A percentile compares a stretch with the other conserved stretches of the same genome.
Conservation (phyloP, 257 asterid species). For the Eucommia ulmoides region DNA sequence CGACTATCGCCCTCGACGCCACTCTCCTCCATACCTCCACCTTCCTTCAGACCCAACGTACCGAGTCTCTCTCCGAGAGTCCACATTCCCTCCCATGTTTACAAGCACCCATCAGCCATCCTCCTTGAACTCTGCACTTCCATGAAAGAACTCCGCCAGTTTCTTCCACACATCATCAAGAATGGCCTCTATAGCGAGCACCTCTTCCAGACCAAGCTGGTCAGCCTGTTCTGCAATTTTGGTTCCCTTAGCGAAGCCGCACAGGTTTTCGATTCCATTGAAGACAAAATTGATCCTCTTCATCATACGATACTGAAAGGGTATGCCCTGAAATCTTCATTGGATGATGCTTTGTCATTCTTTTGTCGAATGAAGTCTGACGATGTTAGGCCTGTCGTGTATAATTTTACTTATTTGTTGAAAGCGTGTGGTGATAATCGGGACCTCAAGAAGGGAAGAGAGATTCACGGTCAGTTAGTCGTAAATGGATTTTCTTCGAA, state of each 20-base stretch:
- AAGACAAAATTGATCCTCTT: constrained; percentile 49
- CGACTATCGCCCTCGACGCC: neutral
- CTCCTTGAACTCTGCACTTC: constrained; percentile 71
- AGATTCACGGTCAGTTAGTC: constrained; percentile 67
- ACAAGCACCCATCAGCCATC: constrained; percentile 72
- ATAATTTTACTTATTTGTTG: constrained; percentile 45
- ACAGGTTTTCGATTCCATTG: constrained; percentile 53
- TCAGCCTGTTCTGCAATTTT: constrained; percentile 69
- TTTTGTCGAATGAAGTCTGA: constrained; percentile 49
- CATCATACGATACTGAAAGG: constrained; percentile 79
- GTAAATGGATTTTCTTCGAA: constrained; percentile 41
- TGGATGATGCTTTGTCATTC: constrained; percentile 39
- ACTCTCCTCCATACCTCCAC: constrained; percentile 5
- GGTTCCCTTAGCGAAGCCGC: constrained; percentile 59
- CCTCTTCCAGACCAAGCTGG: constrained; percentile 68
- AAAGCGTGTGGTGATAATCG: constrained; percentile 54
- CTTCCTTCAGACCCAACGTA: neutral
- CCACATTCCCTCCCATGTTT: constrained; percentile 52
- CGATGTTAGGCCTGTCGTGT: constrained; percentile 45
- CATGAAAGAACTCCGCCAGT: constrained; percentile 57
- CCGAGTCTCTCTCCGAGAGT: constrained; percentile 2
- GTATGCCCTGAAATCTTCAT: constrained; percentile 25
- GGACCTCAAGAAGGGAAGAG: constrained; percentile 47
- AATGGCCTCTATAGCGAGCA: constrained; percentile 59
- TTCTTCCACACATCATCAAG: constrained; percentile 64